These are phyloP conservation scores for Asterophora parasitica DNA, from an alignment of 768 basidiomycete genomes.

Conservation along the genomic window DNA sequence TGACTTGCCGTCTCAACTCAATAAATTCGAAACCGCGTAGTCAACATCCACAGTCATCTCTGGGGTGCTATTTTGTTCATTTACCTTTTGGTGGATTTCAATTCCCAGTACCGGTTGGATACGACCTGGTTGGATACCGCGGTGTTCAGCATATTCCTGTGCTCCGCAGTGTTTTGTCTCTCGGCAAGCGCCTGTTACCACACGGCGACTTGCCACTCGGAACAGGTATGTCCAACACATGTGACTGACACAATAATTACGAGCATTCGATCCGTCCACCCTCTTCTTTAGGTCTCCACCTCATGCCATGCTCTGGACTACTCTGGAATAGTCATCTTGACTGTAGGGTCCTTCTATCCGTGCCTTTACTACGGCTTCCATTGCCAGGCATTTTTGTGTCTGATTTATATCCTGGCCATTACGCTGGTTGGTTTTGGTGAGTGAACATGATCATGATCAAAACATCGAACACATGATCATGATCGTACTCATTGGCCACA, in stretches of 20 bases:
- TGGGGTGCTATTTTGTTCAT: slow-evolving; percentile 62
- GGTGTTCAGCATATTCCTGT: slow-evolving; percentile 61
- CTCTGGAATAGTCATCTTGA: slow-evolving; percentile 75
- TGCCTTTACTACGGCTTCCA: slow-evolving; percentile 76
- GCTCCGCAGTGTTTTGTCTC: slow-evolving; percentile 71
- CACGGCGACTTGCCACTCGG: slow-evolving; percentile 67
- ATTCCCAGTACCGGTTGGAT: slow-evolving; percentile 46
- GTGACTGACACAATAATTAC: slow-evolving; percentile 2
- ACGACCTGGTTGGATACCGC: slow-evolving; percentile 58
- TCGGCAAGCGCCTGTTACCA: slow-evolving; percentile 71
- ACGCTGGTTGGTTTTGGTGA: slow-evolving; percentile 53
- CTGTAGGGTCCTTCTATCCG: slow-evolving; percentile 75
- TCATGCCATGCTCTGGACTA: slow-evolving; percentile 70
- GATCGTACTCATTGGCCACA: slow-evolving; percentile 2
- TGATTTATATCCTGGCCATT: slow-evolving; percentile 52
- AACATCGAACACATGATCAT: slow-evolving; percentile 5
- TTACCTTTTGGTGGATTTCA: slow-evolving; percentile 50
- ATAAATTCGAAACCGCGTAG: slow-evolving; percentile 29
- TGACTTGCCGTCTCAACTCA: slow-evolving; percentile 11
- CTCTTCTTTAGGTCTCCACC: slow-evolving; percentile 43
- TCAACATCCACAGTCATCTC: slow-evolving; percentile 85
- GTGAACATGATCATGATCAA: slow-evolving; percentile 28
- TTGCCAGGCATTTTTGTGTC: slow-evolving; percentile 51
- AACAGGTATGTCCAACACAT: slow-evolving; percentile 40
- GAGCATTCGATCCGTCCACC: slow-evolving; percentile 3